Conservation (phyloP, 345 rosid genomes). For the Erysimum cheiranthoides region DNA sequence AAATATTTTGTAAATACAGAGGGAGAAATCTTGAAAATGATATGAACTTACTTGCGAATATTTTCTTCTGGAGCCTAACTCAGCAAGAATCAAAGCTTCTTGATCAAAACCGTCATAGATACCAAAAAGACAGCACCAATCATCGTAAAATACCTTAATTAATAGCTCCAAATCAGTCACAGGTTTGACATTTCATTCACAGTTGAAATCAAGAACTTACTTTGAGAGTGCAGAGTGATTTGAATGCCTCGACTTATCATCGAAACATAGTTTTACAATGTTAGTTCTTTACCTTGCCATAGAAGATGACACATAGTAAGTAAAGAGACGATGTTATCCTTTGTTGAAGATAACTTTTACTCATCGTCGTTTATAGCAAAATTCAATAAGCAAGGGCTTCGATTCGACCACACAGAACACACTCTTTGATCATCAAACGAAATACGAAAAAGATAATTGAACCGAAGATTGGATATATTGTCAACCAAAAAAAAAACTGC, state of each 20-base stretch:
- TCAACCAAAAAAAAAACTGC: slow-evolving; percentile 34
- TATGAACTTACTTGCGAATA: slow-evolving; percentile 52
- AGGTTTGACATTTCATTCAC: neutral
- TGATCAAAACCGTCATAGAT: slow-evolving; percentile 7
- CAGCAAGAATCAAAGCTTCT: slow-evolving; percentile 4
- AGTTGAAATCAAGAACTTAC: slow-evolving; percentile 49
- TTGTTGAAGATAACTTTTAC: no score
- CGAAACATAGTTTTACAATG: no score
- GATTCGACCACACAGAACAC: no score
- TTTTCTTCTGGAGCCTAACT: slow-evolving; percentile 56
- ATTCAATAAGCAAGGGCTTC: no score
- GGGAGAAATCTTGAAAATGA: neutral
- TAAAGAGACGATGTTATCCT: neutral
- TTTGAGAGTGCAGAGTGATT: slow-evolving; percentile 77
- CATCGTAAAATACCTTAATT: slow-evolving; percentile 52
- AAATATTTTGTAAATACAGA: neutral
- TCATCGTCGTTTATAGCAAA: no score
- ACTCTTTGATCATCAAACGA: no score
- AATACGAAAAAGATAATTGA: slow-evolving; percentile 33
- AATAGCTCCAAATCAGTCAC: slow-evolving; percentile 22
- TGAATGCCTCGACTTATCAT: slow-evolving; percentile 49
- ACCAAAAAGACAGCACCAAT: slow-evolving; percentile 6
- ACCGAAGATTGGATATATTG: slow-evolving; percentile 24
- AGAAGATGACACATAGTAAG: no score
- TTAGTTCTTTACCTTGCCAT: neutral